phyloP scores from a whole-genome alignment of 2,329 filamentous ascomycete species.

The Alternaria gansuensis region DNA sequence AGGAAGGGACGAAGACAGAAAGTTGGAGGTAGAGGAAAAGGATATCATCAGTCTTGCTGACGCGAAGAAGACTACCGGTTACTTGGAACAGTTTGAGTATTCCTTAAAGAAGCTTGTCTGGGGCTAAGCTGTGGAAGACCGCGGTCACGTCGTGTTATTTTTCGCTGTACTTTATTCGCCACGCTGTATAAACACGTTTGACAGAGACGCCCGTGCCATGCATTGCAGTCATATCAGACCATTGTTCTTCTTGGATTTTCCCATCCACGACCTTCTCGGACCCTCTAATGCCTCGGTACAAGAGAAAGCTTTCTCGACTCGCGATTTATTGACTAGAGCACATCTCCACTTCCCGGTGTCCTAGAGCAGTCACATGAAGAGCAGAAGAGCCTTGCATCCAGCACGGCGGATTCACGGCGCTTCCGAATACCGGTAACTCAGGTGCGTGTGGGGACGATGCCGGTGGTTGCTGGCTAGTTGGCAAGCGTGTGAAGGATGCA shows the following conservation, averaged over 20 bases:
- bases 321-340: neutral
- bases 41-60: conserved; percentile 86
- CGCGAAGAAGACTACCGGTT: conserved; percentile 84
- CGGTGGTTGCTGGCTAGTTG: conserved; percentile 4
- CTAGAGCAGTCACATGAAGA: neutral
- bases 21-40: conserved; percentile 60
- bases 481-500: conserved; percentile 10
- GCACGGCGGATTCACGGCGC: conserved; percentile 1
- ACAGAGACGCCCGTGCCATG: neutral
- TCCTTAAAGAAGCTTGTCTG: conserved; percentile 94
- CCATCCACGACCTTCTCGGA: neutral
- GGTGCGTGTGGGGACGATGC: conserved; percentile 8
- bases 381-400: neutral
- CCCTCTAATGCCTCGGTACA: neutral
- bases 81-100: conserved; percentile 87
- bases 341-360: neutral
- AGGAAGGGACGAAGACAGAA: conserved; percentile 50
- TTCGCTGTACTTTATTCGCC: neutral
- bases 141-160: neutral
- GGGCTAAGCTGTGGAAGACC: conserved; percentile 54
- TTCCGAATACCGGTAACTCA: conserved; percentile 1
- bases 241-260: neutral
- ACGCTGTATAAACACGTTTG: neutral
- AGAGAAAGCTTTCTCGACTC: neutral
- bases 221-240: neutral